phyloP scores from a whole-genome alignment of 192 early-diverging fungal genomes.

The Geosiphon pyriformis region DNA sequence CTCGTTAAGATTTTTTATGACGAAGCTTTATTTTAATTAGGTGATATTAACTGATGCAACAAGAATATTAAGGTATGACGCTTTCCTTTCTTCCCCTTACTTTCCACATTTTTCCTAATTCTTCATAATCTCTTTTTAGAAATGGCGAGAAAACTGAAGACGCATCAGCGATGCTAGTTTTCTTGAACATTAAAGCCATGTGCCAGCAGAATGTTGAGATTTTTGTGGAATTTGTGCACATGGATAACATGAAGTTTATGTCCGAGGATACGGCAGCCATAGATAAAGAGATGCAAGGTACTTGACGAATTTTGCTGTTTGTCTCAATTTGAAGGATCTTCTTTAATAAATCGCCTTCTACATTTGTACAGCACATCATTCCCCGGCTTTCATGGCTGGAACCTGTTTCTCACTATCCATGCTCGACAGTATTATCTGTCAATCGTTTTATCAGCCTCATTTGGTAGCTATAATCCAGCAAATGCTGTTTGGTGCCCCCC shows the following conservation, averaged over 20 bases:
- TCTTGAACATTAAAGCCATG: constrained; percentile 26
- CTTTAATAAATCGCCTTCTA: neutral
- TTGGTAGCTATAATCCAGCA: constrained; percentile 19
- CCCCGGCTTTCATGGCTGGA: constrained; percentile 24
- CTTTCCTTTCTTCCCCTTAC: neutral
- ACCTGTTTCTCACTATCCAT: constrained; percentile 24
- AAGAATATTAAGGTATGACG: constrained; percentile 21
- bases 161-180: constrained; percentile 23
- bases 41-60: constrained; percentile 20
- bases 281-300: constrained; percentile 19
- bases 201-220: constrained; percentile 16
- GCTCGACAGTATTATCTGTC: constrained; percentile 25
- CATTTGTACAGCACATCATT: constrained; percentile 19
- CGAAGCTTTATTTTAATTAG: neutral
- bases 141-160: constrained; percentile 26
- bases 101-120: neutral
- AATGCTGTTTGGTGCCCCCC: constrained; percentile 20
- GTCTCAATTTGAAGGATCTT: neutral
- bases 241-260: constrained; percentile 28
- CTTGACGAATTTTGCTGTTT: neutral
- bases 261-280: constrained; percentile 21
- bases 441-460: constrained; percentile 26
- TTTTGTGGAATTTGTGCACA: constrained; percentile 25
- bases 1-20: neutral
- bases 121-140: neutral